A percentile compares a stretch with the other conserved stretches of the same genome.
These are phyloP conservation scores for Cetradonia linearis DNA, from an alignment of 495 filamentous ascomycete genomes.

Conservation along the genomic window DNA sequence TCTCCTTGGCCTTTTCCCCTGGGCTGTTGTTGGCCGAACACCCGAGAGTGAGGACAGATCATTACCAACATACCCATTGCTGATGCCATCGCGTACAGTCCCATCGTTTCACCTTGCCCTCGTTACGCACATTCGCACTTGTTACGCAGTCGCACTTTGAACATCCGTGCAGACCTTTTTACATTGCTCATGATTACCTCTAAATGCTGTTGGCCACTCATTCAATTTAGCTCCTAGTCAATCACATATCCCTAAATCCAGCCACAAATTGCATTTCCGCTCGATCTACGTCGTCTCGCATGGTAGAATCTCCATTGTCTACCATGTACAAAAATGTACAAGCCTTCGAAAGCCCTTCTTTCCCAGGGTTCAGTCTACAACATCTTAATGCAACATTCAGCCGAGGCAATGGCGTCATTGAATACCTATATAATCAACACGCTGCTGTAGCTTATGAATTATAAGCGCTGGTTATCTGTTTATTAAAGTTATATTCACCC, in stretches of 20 bases:
- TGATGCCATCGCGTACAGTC: constrained; percentile 1
- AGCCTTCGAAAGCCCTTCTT: not conserved
- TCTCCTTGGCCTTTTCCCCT: not conserved
- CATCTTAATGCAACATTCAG: not conserved
- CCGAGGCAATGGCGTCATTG: not conserved
- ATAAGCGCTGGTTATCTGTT: not conserved
- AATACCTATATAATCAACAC: not conserved
- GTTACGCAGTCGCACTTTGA: not conserved
- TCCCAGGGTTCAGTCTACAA: not conserved
- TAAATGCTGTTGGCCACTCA: not conserved
- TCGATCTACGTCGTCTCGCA: not conserved
- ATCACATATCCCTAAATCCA: not conserved
- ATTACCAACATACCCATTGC: not conserved
- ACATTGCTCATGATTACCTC: not conserved
- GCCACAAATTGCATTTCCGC: constrained; percentile 3
- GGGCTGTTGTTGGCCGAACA: not conserved
- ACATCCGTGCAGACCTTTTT: not conserved
- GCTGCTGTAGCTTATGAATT: too few relatives aligned
- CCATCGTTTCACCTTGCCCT: not conserved
- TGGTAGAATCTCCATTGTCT: too few relatives aligned
- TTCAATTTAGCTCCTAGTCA: not conserved
- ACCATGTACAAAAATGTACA: not conserved
- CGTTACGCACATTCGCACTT: not conserved
- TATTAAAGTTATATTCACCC: not conserved
- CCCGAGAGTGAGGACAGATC: not conserved